Evolutionary conservation across 805 yeast genomes (phyloP).

Genomic region (Saccharomycopsis sp.): DNA sequence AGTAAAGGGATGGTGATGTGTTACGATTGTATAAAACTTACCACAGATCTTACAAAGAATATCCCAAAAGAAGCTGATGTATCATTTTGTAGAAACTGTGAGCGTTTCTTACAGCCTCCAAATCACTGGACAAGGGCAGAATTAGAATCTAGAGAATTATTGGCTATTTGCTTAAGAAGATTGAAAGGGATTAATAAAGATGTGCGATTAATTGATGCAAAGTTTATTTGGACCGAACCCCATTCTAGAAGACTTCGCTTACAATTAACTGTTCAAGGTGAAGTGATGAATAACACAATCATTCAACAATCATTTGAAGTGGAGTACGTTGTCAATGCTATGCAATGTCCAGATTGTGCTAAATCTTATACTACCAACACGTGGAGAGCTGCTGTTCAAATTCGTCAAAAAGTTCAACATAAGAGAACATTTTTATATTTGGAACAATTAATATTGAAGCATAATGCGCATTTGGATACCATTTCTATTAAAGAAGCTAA

Average conservation of each 20-base stretch:
- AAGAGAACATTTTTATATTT: conserved; percentile 93
- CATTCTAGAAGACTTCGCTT: conserved; percentile 92
- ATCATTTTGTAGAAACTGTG: conserved; percentile 96
- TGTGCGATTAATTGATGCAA: conserved; percentile 85
- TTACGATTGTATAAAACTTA: conserved; percentile 91
- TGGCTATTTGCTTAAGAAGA: conserved; percentile 84
- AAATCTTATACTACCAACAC: conserved; percentile 94
- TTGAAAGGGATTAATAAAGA: conserved; percentile 74
- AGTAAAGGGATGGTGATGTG: conserved; percentile 92
- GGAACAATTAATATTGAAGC: conserved; percentile 90
- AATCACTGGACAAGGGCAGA: conserved; percentile 87
- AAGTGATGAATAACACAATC: conserved; percentile 85
- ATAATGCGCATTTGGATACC: conserved; percentile 90
- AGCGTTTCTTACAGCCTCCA: conserved; percentile 92
- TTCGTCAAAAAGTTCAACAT: conserved; percentile 95
- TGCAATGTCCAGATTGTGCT: conserved; percentile 99
- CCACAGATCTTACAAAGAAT: conserved; percentile 90
- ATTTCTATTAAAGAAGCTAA: conserved; percentile 86
- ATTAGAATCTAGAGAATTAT: conserved; percentile 83
- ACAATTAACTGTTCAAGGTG: conserved; percentile 93
- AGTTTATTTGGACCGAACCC: conserved; percentile 98
- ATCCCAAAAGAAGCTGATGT: conserved; percentile 90
- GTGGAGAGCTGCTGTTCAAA: conserved; percentile 97
- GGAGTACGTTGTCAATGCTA: conserved; percentile 85
- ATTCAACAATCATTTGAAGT: conserved; percentile 93